Percentiles rank a stretch among this genome's conserved stretches.
Conservation (phyloP, 2,329 filamentous ascomycete genomes). For the Trichoderma simmonsii region DNA sequence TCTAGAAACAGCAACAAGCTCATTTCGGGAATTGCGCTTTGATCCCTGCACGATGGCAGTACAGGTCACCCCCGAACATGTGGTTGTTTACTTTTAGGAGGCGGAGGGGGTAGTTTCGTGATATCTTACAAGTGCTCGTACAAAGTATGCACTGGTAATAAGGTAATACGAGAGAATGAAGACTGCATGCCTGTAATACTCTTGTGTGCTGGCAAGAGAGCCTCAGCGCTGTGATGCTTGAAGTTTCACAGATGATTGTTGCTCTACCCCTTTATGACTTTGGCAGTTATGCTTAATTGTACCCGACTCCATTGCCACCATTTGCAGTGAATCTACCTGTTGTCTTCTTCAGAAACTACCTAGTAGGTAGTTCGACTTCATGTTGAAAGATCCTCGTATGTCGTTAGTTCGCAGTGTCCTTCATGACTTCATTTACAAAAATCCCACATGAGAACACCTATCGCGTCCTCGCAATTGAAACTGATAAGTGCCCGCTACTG, state of each 20-base stretch:
- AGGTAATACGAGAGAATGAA: background rate
- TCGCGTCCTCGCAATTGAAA: background rate
- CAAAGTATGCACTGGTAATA: background rate
- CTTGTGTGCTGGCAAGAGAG: background rate
- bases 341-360: background rate
- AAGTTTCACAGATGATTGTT: background rate
- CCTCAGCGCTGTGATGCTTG: background rate
- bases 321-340: background rate
- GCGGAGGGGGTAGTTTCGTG: background rate
- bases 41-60: background rate
- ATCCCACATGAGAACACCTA: background rate
- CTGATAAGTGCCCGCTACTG: background rate
- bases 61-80: background rate
- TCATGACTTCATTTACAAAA: background rate
- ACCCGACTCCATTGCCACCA: background rate
- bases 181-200: background rate
- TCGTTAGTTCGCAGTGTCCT: background rate
- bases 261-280: background rate
- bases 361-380: background rate
- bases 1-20: background rate
- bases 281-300: background rate
- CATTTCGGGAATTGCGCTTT: conserved; percentile 3
- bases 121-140: background rate
- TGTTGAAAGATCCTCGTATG: background rate
- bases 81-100: conserved; percentile 1